These are phyloP conservation scores for Passiflora organensis DNA, from an alignment of 345 rosid genomes.

Conservation along the genomic window DNA sequence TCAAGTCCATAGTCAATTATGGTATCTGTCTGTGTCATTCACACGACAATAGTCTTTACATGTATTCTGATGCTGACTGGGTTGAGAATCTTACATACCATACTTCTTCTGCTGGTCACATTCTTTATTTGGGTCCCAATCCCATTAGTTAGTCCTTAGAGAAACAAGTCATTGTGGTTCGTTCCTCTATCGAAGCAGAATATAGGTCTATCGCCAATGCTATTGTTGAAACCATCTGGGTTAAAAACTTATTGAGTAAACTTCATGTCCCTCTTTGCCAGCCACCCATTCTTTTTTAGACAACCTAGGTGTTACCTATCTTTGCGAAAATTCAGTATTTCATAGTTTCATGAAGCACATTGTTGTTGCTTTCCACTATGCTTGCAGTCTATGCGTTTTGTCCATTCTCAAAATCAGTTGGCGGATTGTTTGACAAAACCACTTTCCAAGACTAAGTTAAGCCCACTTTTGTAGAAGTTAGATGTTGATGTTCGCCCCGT, in stretches of 20 bases:
- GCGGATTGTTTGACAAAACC: too few relatives aligned
- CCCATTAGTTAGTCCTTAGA: neutral
- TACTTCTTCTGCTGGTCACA: neutral
- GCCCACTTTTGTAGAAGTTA: too few relatives aligned
- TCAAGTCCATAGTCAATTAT: neutral
- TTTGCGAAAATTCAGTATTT: neutral
- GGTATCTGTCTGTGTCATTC: neutral
- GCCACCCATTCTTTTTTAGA: neutral
- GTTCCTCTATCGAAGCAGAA: neutral
- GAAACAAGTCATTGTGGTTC: neutral
- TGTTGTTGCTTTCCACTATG: neutral
- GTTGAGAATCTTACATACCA: too few relatives aligned
- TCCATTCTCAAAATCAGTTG: too few relatives aligned
- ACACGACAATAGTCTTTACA: neutral
- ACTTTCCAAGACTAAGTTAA: too few relatives aligned
- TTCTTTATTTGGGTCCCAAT: neutral
- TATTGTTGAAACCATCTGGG: neutral
- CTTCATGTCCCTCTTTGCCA: neutral
- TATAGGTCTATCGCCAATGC: neutral
- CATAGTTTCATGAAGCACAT: neutral
- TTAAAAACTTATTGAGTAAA: neutral
- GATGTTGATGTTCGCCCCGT: too few relatives aligned
- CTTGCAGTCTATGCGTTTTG: neutral
- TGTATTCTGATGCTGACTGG: neutral
- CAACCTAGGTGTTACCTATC: neutral